Evolutionary conservation across 208 protist species (phyloP), one percentile per base, ranked within the genome.

Genomic region (Porcisia deanei): DNA sequence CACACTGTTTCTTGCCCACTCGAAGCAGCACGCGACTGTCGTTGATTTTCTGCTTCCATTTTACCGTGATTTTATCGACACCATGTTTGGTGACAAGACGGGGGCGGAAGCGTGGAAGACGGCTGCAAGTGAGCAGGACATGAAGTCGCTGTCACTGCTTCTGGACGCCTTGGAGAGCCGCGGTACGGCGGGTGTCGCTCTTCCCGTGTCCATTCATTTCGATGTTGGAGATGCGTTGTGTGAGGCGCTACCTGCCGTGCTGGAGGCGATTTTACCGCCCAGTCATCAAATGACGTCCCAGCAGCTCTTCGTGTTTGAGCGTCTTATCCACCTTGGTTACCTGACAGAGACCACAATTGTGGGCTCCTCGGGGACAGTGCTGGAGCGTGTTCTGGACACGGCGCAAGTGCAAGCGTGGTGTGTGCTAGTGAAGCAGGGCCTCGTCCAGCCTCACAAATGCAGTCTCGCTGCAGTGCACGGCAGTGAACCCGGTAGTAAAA

Each of bases 1-100:
- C 1, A 45, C 88, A 2, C 63, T 90, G 6, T 92, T 90, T 64
- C 82, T 92, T 20, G 84, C 88, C 20, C 88, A 92, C 77, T 80
- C 61, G 66, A 58, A 83, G 25, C 64, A 79, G 39, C 85, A 92
- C 54, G 14, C 41, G 18, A 7, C 73, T 10, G 83, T 80, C n/a
- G 20, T 76, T 3, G 14, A 30, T 18, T 59, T 66, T 63, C 81
- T 88, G 14, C 7, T 39, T 45, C 76, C 73, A 10, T 49, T 75
- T 14, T 75, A 76, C 53, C 9, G 47, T 0, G 14, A 82, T 37
- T 47, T 71, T 34, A 52, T 76, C 14, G 64, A 58, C 45, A 64
- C 52, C 2, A 60, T 49, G 2, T 73, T 71, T 61, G 30, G 58
- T 5, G 75, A 54, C 20, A 43, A 67, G 63, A 64, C 74, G 20